Evolutionary conservation across 495 filamentous ascomycete species (phyloP).

Genomic region (Penicillium fimorum): DNA sequence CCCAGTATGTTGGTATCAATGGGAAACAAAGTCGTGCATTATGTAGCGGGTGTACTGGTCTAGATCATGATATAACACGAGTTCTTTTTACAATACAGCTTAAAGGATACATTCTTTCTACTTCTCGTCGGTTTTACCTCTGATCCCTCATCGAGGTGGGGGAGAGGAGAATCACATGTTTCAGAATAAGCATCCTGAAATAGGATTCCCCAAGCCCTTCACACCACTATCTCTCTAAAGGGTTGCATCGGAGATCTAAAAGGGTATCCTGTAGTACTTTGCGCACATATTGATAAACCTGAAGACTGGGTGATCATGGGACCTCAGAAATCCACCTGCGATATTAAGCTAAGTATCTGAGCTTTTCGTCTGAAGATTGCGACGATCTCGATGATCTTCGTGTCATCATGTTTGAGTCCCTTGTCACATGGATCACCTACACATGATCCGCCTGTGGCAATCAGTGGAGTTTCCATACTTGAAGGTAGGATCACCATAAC

Average conservation of each 20-base stretch:
- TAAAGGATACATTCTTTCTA: not conserved
- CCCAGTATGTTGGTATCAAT: conserved; percentile 1
- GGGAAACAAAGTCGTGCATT: not conserved
- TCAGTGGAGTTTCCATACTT: not conserved
- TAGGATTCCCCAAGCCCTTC: conserved; percentile 2
- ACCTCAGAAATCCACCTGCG: not conserved
- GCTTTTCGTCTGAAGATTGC: conserved; percentile 4
- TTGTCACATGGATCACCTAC: conserved; percentile 11
- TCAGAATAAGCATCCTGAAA: not conserved
- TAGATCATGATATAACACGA: not conserved
- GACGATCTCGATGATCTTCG: conserved; percentile 13
- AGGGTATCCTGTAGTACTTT: conserved; percentile 1
- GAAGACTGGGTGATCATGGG: conserved; percentile 6
- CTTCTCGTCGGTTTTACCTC: conserved; percentile 1
- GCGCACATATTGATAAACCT: not conserved
- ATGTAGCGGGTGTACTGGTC: conserved; percentile 1
- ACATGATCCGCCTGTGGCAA: conserved; percentile 6
- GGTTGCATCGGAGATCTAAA: conserved; percentile 8
- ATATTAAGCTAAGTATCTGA: conserved; percentile 1
- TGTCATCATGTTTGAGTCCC: not conserved
- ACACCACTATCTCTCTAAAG: not conserved
- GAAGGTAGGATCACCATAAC: conserved; percentile 5
- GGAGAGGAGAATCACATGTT: conserved; percentile 11
- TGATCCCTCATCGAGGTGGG: conserved; percentile 4
- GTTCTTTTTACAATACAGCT: not conserved